Evolutionary conservation across 2,329 filamentous ascomycete genomes (phyloP), one percentile per base, ranked within the genome.

Genomic region (Aspergillus glaucus): DNA sequence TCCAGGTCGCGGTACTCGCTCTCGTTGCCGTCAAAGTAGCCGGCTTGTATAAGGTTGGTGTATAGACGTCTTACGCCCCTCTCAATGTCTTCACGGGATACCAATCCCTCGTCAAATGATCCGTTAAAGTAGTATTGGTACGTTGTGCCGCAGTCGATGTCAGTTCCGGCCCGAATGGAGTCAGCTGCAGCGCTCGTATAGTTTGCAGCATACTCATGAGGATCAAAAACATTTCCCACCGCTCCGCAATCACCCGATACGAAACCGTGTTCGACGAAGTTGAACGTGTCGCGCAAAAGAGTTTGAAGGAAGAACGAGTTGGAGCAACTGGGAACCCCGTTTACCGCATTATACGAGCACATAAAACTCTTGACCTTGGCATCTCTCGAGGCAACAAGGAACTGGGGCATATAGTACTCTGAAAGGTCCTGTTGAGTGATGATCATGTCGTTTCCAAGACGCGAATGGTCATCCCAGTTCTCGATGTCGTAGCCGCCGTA

Each of bases 381-480:
- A 58, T 83, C 79, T 9, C 78, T 72, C 41, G 77, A 80, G 62
- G 83, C 86, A 61, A 75, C 75, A 58, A 84, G 72, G 67, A 87
- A 87, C 0, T 82, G 77, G 1, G 80, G 82, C 37, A 85, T 73
- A 58, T 85, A 87, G 65, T 86, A 87, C 56, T 86, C 84, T 0
- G 78, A 74, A 4, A 87, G 67, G 51, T 88, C 84, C 55, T 86
- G 84, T 44, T 73, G 68, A 8, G 73, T 71, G 50, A 84, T 77
- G 10, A 5, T 57, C 55, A 81, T 75, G 59, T 85, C 73, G 51
- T 81, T 84, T 14, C 75, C 73, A 19, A 60, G 77, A 9, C 77
- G 68, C n/a, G 64, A 66, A 21, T 70, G 61, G 2, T 65, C 64
- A 28, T 64, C 59, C 66, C 75, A 76, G 50, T 62, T 62, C 56